These are phyloP conservation scores for Exsudoporus floridanus DNA, from an alignment of 1,284 basidiomycete species.

Conservation along the genomic window DNA sequence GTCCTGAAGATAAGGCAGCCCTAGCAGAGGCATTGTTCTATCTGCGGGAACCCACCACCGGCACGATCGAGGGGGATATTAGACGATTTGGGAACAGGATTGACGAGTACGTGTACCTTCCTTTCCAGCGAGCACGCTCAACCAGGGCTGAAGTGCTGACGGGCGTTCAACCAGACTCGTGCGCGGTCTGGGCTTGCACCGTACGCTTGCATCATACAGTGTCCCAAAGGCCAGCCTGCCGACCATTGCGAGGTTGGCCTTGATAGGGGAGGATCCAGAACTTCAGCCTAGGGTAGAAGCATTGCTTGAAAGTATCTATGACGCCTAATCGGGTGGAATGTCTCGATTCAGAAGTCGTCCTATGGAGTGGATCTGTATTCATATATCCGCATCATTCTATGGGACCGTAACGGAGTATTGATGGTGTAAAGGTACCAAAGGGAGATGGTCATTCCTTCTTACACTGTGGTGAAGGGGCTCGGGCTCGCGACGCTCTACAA, in stretches of 20 bases:
- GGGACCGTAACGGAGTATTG: neutral
- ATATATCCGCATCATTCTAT: neutral
- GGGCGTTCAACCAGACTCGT: conserved; percentile 46
- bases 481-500: neutral
- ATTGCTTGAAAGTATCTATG: conserved; percentile 50
- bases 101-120: conserved; percentile 42
- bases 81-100: conserved; percentile 53
- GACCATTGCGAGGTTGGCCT: conserved; percentile 49
- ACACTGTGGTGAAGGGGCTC: neutral
- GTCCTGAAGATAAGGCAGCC: conserved; percentile 56
- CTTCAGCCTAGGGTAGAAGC: conserved; percentile 41
- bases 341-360: neutral
- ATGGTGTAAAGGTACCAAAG: neutral
- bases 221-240: conserved; percentile 55
- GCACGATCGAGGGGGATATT: conserved; percentile 59
- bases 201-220: conserved; percentile 55
- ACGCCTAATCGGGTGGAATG: neutral
- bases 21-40: conserved; percentile 58
- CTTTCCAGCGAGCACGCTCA: neutral
- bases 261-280: conserved; percentile 43
- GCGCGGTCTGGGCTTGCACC: conserved; percentile 53
- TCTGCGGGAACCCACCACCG: conserved; percentile 56
- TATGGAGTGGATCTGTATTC: neutral
- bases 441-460: neutral
- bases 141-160: conserved; percentile 6